Evolutionary conservation across 345 rosid genomes (phyloP), one percentile per base, ranked within the genome.

Genomic region (Syzygium grande): DNA sequence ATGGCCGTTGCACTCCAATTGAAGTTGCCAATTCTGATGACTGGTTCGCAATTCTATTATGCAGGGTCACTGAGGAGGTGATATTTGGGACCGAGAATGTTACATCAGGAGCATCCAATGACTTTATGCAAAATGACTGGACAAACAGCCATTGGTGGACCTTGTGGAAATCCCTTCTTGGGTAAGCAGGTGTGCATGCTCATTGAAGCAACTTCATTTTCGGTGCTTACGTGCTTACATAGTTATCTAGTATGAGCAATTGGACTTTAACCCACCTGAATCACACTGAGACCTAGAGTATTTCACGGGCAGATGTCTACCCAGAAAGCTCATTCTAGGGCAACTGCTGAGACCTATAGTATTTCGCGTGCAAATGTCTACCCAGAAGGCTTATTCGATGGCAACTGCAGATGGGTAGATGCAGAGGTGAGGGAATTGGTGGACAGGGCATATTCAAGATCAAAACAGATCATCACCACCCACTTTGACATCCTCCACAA

Each of bases 61-160:
- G 85, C 89, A 96, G 99, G 92, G 95, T 96, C 84, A 99, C 99
- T 7, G 99, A 98, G 92, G 99, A 98, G 87, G 98, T 98, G 29
- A 98, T 98, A 43, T 98, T 95, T 77, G 99, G 99, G 9, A 56
- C 84, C 51, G 98, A 98, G 55, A 98, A 98, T 90, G 99, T 98
- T 89, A 98, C 99, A 25, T 96, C 99, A 1, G 99, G 99, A 88
- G 99, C 99, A 90, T 98, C 99, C 5, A 98, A 93, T 54, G 99
- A 96, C 92, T 96, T 98, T 93, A 96, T 98, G 99, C 98, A 98
- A 96, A 90, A 98, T 95, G 94, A 98, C 96, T 58, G 99, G 99
- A 52, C 99, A 98, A 91, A 91, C 96, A 85, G 99, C 98, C 23
- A 94, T 98, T 65, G 99, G 99, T 16, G 98, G 98, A 86, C 91